Evolutionary conservation across 176 grass and related monocot genomes (phyloP), one percentile per base, ranked within the genome.

Genomic region (Zoysia pacifica): DNA sequence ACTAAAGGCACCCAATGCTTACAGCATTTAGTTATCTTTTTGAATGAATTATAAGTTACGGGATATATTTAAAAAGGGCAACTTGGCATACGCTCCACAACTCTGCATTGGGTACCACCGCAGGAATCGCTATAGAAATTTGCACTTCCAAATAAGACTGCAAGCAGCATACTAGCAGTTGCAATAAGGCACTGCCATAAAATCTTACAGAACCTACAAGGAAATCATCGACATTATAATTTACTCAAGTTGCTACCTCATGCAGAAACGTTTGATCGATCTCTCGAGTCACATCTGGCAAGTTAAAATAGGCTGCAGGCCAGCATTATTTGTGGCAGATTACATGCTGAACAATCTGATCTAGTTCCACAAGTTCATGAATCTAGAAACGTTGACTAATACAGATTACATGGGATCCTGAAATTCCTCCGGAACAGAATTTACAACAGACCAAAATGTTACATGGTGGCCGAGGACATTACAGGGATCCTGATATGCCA

Each of bases 401-500:
- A 62, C 59, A 36, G 19, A 62, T 62, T 62, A 62, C 59, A 62
- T 35, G 20, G 19, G 20, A 62, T 11, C 20, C 59, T 20, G 9
- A 62, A 35, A 62, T 36, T 62, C 59, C 19, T 62, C 59, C 8
- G 19, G 59, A 36, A 62, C 72, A 52, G 56, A 52, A 55, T 72
- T 49, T 73, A 79, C 74, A 88, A 52, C 52, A 14, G 62, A 42
- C 7, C 5, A 52, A 79, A 69, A 69, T 67, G 48, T 60, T 73
- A 73, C 59, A 85, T 14, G 63, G 50, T 40, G 10, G 51, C 13
- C 4, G 3, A 42, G 44, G 49, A 58, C 61, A 50, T 54, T 6
- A 4, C n/a, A 3, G 74, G 56, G 48, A 47, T 37, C 48, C 68
- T 79, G 40, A 79, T 72, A 54, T 64, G 37, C 19, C 72, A 18